Percentiles rank a stretch among this genome's conserved stretches.
Evolutionary conservation across 1,284 basidiomycete species (phyloP).

Genomic region (Inonotus hispidus): DNA sequence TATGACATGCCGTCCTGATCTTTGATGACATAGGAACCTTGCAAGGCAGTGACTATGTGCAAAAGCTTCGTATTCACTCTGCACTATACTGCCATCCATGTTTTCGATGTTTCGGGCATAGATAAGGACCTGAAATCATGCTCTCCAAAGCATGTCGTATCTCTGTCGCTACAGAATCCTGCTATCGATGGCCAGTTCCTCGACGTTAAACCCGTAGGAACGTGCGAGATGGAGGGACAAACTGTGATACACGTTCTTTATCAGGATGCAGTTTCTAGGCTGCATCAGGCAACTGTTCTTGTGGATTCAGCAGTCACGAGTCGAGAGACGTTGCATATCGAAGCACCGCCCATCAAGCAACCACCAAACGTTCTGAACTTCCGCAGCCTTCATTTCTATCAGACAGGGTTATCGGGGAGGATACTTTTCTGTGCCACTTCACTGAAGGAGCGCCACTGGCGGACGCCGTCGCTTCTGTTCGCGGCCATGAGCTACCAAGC

Average conservation of each 20-base stretch:
- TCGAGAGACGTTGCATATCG: not conserved
- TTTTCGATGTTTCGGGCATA: no score
- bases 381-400: not conserved
- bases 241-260: not conserved
- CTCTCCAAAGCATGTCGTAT: not conserved
- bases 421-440: not conserved
- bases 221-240: not conserved
- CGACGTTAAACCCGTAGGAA: not conserved
- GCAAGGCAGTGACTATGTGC: not conserved
- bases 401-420: not conserved
- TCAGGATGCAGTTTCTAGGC: not conserved
- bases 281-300: not conserved
- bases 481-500: not conserved
- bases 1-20: not conserved
- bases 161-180: not conserved
- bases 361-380: not conserved
- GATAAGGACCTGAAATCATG: no score
- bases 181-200: not conserved
- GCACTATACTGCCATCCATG: not conserved
- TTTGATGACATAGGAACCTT: not conserved
- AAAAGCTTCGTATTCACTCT: not conserved
- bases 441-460: no score
- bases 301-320: not conserved
- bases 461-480: not conserved
- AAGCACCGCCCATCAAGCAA: not conserved